Percentiles rank a stretch among this genome's conserved stretches.
phyloP scores from a whole-genome alignment of 768 basidiomycete genomes.

The Russula dissimulans region DNA sequence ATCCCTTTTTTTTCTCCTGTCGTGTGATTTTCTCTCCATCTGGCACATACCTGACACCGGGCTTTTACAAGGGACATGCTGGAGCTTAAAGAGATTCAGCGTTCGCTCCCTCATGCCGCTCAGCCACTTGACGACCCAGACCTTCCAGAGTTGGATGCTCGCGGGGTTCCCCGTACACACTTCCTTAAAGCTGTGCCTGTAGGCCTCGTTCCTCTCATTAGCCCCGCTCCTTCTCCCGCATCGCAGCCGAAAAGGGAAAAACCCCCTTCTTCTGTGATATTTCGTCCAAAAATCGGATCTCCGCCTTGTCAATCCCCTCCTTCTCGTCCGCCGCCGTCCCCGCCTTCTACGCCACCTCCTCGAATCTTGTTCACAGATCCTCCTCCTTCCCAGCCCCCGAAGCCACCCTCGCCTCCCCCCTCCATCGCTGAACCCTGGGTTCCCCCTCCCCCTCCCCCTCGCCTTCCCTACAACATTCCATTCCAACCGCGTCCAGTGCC shows the following conservation, averaged over 20 bases:
- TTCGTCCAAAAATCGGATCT: not conserved
- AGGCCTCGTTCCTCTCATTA: constrained; percentile 17
- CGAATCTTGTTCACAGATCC: not conserved
- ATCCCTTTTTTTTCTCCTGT: not conserved
- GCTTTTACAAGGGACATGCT: constrained; percentile 17
- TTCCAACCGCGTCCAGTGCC: constrained; percentile 7
- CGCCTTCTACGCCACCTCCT: constrained; percentile 14
- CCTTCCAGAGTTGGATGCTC: constrained; percentile 5
- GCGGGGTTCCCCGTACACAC: constrained; percentile 15
- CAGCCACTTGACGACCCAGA: constrained; percentile 15
- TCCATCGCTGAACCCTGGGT: not conserved
- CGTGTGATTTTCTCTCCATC: not conserved
- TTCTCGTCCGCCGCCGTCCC: constrained; percentile 6
- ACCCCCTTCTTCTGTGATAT: not conserved
- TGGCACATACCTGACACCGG: constrained; percentile 1
- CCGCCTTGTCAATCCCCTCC: not conserved
- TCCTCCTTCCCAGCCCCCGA: not conserved
- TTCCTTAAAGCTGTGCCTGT: constrained; percentile 16
- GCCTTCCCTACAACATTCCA: constrained; percentile 15
- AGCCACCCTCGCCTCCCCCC: not conserved
- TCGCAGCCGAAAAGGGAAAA: not conserved
- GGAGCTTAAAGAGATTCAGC: constrained; percentile 20
- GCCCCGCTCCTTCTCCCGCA: not conserved
- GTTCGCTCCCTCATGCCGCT: constrained; percentile 17
- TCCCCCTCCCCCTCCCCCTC: constrained; percentile 14